These are phyloP conservation scores for Penicillium antarcticum DNA, from an alignment of 495 filamentous ascomycete species.

Conservation along the genomic window DNA sequence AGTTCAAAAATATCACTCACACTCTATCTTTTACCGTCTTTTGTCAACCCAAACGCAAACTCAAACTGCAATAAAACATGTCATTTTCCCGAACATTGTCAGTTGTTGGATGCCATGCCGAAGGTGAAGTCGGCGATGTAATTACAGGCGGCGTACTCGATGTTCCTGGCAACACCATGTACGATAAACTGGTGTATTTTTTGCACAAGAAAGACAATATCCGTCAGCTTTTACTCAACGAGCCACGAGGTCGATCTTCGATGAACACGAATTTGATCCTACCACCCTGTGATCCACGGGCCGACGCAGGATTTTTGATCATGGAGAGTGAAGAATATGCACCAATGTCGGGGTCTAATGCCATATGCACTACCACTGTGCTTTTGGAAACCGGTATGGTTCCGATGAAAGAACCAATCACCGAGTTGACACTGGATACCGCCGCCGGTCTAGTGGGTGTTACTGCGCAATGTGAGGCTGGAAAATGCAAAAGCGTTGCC, in stretches of 20 bases:
- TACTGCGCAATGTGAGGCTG: conserved; percentile 29
- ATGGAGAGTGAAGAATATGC: conserved; percentile 39
- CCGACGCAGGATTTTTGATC: conserved; percentile 36
- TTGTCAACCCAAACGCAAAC: not conserved
- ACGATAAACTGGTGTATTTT: conserved; percentile 28
- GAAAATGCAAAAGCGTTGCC: conserved; percentile 32
- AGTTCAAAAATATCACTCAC: not conserved
- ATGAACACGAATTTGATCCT: conserved; percentile 35
- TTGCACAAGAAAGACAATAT: conserved; percentile 24
- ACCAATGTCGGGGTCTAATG: conserved; percentile 37
- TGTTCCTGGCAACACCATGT: conserved; percentile 33
- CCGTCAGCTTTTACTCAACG: conserved; percentile 34
- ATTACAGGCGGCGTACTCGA: conserved; percentile 33
- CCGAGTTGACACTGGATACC: conserved; percentile 25
- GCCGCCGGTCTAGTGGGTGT: conserved; percentile 30
- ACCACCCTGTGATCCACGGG: conserved; percentile 30
- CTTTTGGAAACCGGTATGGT: conserved; percentile 37
- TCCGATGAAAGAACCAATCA: conserved; percentile 32
- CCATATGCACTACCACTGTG: conserved; percentile 32
- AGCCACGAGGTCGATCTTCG: conserved; percentile 32
- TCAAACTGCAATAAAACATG: conserved; percentile 2
- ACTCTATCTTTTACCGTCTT: too few species aligned
- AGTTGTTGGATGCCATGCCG: conserved; percentile 29
- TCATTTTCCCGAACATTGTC: conserved; percentile 25
- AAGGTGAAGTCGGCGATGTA: conserved; percentile 33